These are phyloP conservation scores for Helichrysum umbraculigerum DNA, from an alignment of 129 eudicot genomes.

Conservation along the genomic window DNA sequence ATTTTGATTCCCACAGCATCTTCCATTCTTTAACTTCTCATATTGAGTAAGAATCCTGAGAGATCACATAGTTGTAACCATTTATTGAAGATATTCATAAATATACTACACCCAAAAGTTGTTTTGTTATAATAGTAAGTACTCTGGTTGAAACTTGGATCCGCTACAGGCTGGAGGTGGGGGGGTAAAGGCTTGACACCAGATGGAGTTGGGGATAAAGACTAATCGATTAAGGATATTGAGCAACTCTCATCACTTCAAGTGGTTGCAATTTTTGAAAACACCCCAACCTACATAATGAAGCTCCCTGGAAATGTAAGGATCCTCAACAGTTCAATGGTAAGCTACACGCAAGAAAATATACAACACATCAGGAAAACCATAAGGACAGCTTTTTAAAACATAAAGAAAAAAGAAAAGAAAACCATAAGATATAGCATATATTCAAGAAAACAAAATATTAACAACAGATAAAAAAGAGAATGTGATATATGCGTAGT, in stretches of 20 bases:
- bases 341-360: not conserved
- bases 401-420: no score
- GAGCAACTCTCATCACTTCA: not conserved
- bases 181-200: not conserved
- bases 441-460: not conserved
- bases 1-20: not conserved
- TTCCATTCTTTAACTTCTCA: not conserved
- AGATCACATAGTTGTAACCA: not conserved
- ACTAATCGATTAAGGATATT: not conserved
- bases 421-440: not conserved
- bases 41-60: not conserved
- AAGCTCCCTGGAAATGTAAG: not conserved
- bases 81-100: not conserved
- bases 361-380: not conserved
- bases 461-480: not conserved
- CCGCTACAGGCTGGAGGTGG: not conserved
- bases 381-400: not conserved
- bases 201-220: not conserved
- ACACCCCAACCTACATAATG: not conserved
- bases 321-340: not conserved
- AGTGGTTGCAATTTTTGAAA: not conserved
- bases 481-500: slow-evolving; percentile 16
- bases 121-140: not conserved
- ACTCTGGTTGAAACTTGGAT: not conserved
- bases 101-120: not conserved